Evolutionary conservation across 2,329 filamentous ascomycete genomes (phyloP).

Genomic region (Ophiostoma populinum): DNA sequence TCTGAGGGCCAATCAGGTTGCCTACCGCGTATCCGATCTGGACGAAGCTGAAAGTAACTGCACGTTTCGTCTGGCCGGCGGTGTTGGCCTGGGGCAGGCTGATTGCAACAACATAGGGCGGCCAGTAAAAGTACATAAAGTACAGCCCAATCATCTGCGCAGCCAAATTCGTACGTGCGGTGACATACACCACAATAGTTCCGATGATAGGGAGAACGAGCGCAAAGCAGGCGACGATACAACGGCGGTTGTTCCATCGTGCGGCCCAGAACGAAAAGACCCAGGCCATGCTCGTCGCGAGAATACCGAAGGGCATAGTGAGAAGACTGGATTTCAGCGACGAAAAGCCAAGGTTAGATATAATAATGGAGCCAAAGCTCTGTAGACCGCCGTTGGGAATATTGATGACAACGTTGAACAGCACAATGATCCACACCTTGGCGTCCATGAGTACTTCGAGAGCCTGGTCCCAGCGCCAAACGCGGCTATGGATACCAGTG

Average conservation of each 20-base stretch:
- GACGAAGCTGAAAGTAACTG: constrained; percentile 3
- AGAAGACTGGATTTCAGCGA: constrained; percentile 37
- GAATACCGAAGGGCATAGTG: constrained; percentile 5
- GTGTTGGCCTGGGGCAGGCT: constrained; percentile 10
- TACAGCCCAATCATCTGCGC: constrained; percentile 24
- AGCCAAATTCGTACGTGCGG: constrained; percentile 13
- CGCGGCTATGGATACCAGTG: background rate
- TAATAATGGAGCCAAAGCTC: constrained; percentile 1
- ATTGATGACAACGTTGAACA: background rate
- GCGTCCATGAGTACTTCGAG: background rate
- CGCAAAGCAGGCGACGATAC: constrained; percentile 23
- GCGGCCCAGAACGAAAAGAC: constrained; percentile 33
- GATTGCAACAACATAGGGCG: constrained; percentile 8
- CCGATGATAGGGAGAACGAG: constrained; percentile 22
- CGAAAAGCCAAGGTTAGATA: constrained; percentile 1
- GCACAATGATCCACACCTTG: constrained; percentile 1
- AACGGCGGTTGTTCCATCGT: constrained; percentile 23
- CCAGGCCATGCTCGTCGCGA: constrained; percentile 33
- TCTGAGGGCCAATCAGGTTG: constrained; percentile 40
- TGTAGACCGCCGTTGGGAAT: constrained; percentile 1
- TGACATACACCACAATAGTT: constrained; percentile 10
- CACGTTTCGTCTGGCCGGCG: constrained; percentile 8
- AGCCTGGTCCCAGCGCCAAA: constrained; percentile 2
- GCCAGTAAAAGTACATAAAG: constrained; percentile 1
- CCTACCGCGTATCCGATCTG: constrained; percentile 21